These are phyloP conservation scores for Tetracladium marchalianum DNA, from an alignment of 495 filamentous ascomycete genomes.

Conservation along the genomic window DNA sequence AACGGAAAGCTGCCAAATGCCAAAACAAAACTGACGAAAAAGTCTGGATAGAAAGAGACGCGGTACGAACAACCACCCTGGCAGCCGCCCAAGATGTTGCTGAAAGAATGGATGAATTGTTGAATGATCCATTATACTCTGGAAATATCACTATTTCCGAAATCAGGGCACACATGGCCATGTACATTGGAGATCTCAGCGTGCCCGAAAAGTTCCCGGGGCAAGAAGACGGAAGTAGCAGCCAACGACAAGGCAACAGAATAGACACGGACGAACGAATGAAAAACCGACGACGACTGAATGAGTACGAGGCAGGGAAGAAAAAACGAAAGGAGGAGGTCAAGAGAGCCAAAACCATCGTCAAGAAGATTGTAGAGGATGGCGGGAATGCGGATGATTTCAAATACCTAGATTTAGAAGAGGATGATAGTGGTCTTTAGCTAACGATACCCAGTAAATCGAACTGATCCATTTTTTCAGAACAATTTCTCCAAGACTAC, in stretches of 20 bases:
- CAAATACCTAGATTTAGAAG: neutral
- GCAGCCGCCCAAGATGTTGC: slow-evolving; percentile 42
- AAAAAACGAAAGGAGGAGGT: slow-evolving; percentile 3
- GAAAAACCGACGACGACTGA: slow-evolving; percentile 2
- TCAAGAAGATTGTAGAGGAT: slow-evolving; percentile 7
- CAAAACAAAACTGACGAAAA: slow-evolving; percentile 2
- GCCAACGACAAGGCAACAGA: neutral
- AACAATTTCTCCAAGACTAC: no score
- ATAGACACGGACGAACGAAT: slow-evolving; percentile 6
- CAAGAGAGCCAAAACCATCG: slow-evolving; percentile 2
- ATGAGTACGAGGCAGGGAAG: slow-evolving; percentile 10
- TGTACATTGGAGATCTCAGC: slow-evolving; percentile 52
- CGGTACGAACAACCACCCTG: slow-evolving; percentile 24
- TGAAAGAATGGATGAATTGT: slow-evolving; percentile 45
- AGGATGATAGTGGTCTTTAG: neutral
- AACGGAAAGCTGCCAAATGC: slow-evolving; percentile 5
- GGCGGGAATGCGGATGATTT: slow-evolving; percentile 7
- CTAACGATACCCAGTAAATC: no score
- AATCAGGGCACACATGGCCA: slow-evolving; percentile 49
- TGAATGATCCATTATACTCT: slow-evolving; percentile 50
- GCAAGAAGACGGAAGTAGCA: neutral
- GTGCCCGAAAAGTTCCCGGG: slow-evolving; percentile 6
- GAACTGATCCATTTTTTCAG: no score
- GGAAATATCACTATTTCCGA: slow-evolving; percentile 40
- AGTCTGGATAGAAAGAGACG: slow-evolving; percentile 9